A percentile compares a stretch with the other conserved stretches of the same genome.
Conservation (phyloP, 352 stramenopile species). For the Phytophthora ramorum region DNA sequence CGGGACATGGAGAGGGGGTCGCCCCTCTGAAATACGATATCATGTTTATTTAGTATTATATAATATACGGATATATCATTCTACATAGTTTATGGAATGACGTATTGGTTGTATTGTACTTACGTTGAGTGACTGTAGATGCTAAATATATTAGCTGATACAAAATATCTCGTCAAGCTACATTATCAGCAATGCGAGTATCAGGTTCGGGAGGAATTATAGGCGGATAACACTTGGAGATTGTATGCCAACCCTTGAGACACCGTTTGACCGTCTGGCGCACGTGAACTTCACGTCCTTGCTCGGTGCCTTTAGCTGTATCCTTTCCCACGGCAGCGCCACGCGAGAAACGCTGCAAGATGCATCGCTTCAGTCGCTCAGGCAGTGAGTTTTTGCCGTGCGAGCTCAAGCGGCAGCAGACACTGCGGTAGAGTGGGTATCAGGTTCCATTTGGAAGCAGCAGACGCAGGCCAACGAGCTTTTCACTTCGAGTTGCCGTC, state of each 20-base stretch:
- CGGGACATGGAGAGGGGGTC: slow-evolving; percentile 8
- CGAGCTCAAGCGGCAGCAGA: background rate
- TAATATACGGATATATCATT: background rate
- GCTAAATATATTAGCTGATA: no score
- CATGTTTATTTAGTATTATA: background rate
- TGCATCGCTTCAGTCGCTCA: no score
- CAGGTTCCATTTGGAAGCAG: background rate
- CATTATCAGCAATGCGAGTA: background rate
- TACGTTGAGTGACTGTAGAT: no score
- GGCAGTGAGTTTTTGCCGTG: no score
- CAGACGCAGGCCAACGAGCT: slow-evolving; percentile 1
- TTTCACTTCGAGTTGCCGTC: background rate
- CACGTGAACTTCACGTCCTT: no score
- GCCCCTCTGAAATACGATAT: background rate
- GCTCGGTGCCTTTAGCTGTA: background rate
- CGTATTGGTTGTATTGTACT: background rate
- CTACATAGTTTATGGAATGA: background rate
- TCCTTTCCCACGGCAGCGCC: background rate
- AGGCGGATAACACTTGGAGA: slow-evolving; percentile 10
- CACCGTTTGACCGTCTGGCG: slow-evolving; percentile 7
- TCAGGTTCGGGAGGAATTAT: slow-evolving; percentile 7
- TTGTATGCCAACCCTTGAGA: slow-evolving; percentile 17
- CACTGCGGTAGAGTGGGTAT: background rate
- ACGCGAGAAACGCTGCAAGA: no score
- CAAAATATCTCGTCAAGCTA: background rate